Evolutionary conservation across 2,329 filamentous ascomycete genomes (phyloP).

Genomic region (Tolypocladium capitatum): DNA sequence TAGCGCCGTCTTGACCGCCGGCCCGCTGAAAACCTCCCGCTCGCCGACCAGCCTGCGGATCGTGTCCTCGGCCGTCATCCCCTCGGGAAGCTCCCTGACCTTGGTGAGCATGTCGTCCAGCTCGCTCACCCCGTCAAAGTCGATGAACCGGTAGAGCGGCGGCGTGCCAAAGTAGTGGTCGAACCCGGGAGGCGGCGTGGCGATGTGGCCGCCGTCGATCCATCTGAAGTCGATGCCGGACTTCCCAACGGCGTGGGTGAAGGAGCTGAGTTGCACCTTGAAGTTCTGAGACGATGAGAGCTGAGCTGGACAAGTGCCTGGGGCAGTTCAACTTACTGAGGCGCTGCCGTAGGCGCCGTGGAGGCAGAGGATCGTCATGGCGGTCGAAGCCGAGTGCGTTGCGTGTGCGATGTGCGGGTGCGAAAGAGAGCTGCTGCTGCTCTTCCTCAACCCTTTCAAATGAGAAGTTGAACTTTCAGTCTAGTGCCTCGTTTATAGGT

Average conservation of each 20-base stretch:
- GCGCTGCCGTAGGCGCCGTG: conserved; percentile 46
- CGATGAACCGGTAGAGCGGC: conserved; percentile 42
- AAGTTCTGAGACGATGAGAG: conserved; percentile 30
- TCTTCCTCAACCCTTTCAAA: not conserved
- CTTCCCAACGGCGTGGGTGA: conserved; percentile 10
- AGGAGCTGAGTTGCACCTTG: conserved; percentile 34
- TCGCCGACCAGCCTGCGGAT: conserved; percentile 36
- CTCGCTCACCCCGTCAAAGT: conserved; percentile 27
- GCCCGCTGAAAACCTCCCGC: conserved; percentile 5
- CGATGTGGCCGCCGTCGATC: conserved; percentile 36
- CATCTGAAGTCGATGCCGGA: conserved; percentile 27
- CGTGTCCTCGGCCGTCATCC: conserved; percentile 39
- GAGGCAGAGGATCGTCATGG: conserved; percentile 43
- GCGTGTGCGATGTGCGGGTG: not conserved
- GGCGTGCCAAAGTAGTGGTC: conserved; percentile 43
- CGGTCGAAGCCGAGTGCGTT: not conserved
- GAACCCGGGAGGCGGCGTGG: conserved; percentile 37
- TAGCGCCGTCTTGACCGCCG: conserved; percentile 7
- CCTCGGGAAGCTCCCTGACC: conserved; percentile 40
- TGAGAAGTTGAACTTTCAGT: not conserved
- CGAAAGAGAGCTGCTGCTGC: not conserved
- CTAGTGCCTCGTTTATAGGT: not conserved
- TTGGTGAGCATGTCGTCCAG: conserved; percentile 34
- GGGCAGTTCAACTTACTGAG: conserved; percentile 23
- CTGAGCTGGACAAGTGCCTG: not conserved